Conservation (phyloP, 148 eudicot genomes). For the Bassia scoparia region DNA sequence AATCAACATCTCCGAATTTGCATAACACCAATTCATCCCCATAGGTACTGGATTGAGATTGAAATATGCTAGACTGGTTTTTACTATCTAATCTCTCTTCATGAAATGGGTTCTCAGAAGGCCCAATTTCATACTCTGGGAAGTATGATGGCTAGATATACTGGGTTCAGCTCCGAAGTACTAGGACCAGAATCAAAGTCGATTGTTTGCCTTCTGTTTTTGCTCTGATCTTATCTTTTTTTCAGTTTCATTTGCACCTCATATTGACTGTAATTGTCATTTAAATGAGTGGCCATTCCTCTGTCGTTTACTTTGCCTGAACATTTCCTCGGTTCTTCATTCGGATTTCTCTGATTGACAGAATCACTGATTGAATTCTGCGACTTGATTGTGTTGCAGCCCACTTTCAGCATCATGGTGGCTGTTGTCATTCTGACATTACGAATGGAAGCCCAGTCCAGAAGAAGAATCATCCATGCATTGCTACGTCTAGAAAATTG, state of each 20-base stretch:
- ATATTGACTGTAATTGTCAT: constrained; percentile 24
- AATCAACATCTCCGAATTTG: constrained; percentile 18
- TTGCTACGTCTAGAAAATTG: constrained; percentile 52
- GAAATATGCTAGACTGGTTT: constrained; percentile 12
- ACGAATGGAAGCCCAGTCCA: constrained; percentile 31
- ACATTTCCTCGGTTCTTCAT: constrained; percentile 25
- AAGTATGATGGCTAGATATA: constrained; percentile 25
- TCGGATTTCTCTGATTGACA: constrained; percentile 30
- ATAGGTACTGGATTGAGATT: constrained; percentile 20
- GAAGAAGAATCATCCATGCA: constrained; percentile 28
- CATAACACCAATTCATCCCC: constrained; percentile 25
- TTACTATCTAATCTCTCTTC: constrained; percentile 23
- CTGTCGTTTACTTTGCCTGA: constrained; percentile 22
- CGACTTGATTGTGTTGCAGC: constrained; percentile 26
- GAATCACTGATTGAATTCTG: constrained; percentile 27
- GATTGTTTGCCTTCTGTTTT: constrained; percentile 27
- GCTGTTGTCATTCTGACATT: constrained; percentile 29
- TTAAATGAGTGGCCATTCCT: constrained; percentile 16
- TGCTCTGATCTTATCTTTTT: constrained; percentile 22
- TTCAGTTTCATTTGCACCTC: constrained; percentile 16
- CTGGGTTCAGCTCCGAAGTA: constrained; percentile 30
- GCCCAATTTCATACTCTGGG: constrained; percentile 30
- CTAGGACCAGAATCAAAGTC: constrained; percentile 33
- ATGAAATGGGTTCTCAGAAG: constrained; percentile 37
- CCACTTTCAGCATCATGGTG: constrained; percentile 21